Conservation (phyloP, 2,329 filamentous ascomycete species). For the Arthrobotrys iridis region DNA sequence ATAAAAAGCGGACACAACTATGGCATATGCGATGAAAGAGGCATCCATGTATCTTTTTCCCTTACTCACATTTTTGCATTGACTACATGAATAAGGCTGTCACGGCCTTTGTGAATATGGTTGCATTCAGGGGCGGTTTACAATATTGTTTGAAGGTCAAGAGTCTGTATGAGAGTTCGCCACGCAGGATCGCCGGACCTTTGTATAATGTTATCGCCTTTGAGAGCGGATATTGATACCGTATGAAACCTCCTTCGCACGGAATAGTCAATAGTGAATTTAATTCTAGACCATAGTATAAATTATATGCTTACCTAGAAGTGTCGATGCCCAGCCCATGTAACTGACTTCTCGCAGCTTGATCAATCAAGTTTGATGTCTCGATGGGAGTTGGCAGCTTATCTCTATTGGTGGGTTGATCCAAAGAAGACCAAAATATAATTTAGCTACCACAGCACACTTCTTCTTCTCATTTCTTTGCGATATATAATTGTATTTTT, state of each 20-base stretch:
- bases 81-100: too few relatives aligned
- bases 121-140: too few relatives aligned
- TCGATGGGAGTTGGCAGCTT: too few relatives aligned
- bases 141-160: conserved; percentile 5
- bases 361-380: too few relatives aligned
- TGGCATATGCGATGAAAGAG: conserved; percentile 34
- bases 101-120: too few relatives aligned
- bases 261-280: neutral
- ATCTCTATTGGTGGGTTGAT: neutral
- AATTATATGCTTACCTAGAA: neutral
- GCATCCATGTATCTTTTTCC: neutral
- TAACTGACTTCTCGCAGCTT: too few relatives aligned
- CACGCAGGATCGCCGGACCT: conserved; percentile 3
- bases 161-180: neutral
- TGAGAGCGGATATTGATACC: neutral
- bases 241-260: neutral
- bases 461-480: too few relatives aligned
- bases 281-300: neutral
- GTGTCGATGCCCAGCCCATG: neutral
- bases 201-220: conserved; percentile 15
- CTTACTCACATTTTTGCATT: neutral
- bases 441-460: too few relatives aligned
- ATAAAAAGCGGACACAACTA: conserved; percentile 66
- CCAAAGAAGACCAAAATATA: neutral
- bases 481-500: too few relatives aligned